Base-by-base conservation (phyloP, 257 asterid genomes). In the Solanum habrochaites region DNA sequence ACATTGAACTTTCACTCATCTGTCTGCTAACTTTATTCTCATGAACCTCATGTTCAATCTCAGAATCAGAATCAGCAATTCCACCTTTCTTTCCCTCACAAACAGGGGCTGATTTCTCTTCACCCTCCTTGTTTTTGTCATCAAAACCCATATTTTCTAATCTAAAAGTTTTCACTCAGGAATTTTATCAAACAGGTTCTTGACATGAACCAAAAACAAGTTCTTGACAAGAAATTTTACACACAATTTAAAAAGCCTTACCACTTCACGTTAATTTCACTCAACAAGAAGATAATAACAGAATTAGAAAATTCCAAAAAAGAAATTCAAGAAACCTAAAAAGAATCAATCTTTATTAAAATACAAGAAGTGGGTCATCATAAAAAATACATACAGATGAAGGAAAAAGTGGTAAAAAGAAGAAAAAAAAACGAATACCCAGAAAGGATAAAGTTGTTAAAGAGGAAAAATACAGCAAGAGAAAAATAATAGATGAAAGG, bases 1-100 rank as follows among this genome's bases (percentile, higher is more conserved):
- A 93, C 25, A 92, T 85, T 81, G 98, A 95, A 39, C 89, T 81
- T 87, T 95, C 98, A 87, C 98, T 95, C 96, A 93, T 91, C 87
- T 93, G 94, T 89, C 96, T 88, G 88, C 89, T 85, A 21, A 94
- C 93, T 87, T 87, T 88, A 70, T 25, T 83, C 29, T 35, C 88
- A 88, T 58, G 87, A 25, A 12, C 35, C 66, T 87, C 89, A 85
- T 69, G 72, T 27, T 67, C 86, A 5, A 75, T 23, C 83, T 52
- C 85, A 2, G 77, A 35, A 60, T 85, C 87, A 25, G 83, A 39
- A 86, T 85, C 86, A 77, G 56, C 90, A 60, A 35, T 66, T 27
- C 85, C 45, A 9, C 85, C 89, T 80, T 77, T 85, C 85, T 89
- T 88, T 8, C 82, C 35, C 49, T 88, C 93, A 6, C 90, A 62